These are phyloP conservation scores for Penicillium sp. DNA, from an alignment of 2,329 filamentous ascomycete species.

Conservation along the genomic window DNA sequence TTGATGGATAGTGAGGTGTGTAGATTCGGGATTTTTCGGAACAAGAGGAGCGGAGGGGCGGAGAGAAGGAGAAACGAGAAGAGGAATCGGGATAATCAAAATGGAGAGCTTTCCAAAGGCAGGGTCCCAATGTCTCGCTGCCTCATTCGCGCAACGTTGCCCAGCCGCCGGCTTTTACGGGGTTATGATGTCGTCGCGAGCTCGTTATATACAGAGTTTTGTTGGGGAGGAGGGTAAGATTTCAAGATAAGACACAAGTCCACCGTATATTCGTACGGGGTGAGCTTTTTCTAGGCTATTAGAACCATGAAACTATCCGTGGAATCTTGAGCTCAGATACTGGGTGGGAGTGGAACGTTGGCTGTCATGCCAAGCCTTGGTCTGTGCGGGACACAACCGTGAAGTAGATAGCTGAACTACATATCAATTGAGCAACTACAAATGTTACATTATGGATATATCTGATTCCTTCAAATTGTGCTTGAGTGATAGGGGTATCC, in stretches of 20 bases:
- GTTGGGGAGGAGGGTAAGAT: too few species aligned
- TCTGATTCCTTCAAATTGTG: too few species aligned
- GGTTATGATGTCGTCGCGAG: too few species aligned
- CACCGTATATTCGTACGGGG: too few species aligned
- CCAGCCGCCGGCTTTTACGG: too few species aligned
- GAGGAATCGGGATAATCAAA: not conserved
- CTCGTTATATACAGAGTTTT: too few species aligned
- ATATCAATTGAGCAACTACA: not conserved
- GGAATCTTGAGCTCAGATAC: not conserved
- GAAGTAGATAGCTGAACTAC: not conserved
- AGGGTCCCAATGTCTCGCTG: too few species aligned
- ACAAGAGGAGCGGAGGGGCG: not conserved
- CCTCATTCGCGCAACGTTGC: too few species aligned
- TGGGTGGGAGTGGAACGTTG: not conserved
- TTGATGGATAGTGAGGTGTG: not conserved
- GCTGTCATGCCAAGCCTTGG: constrained; percentile 39
- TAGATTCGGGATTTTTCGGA: not conserved
- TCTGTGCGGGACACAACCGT: constrained; percentile 25
- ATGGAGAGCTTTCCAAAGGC: not conserved
- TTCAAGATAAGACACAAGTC: too few species aligned
- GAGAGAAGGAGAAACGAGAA: not conserved
- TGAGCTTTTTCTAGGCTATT: not conserved
- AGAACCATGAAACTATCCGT: not conserved
- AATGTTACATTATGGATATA: not conserved
- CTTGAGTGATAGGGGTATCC: not conserved